Evolutionary conservation across 2,329 filamentous ascomycete species (phyloP), one percentile per base, ranked within the genome.

Genomic region (Colletotrichum phormii): DNA sequence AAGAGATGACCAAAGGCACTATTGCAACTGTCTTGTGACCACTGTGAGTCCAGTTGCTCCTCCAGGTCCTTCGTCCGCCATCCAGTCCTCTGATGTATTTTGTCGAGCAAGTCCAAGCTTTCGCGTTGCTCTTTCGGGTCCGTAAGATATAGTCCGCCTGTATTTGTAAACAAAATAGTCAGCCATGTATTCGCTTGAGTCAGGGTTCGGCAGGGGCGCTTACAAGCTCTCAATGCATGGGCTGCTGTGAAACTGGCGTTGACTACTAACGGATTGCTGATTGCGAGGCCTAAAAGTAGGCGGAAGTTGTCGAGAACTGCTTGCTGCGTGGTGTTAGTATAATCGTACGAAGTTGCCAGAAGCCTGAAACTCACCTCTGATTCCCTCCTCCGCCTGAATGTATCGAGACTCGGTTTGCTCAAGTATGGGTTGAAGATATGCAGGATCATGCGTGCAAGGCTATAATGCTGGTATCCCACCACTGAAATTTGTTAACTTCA

Each of bases 401-500:
- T 76, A 1, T 76, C 75, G 2, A 78, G 75, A 11, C 77, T 75
- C 1, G 77, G 77, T 22, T 74, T 75, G 58, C 77, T 78, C 1
- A 77, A 58, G 4, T 75, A 73, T 0, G 84, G 84, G 53, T 85
- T 80, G 57, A 85, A 83, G 5, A 84, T 82, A 1, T 78, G 78
- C 1, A 80, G 79, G 7, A 86, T 75, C 33, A 86, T 84, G 12
- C 79, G 77, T 0, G 82, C 77, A 12, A 85, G 78, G 63, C 83
- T 80, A 59, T 82, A 83, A 71, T 85, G 82, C 66, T 84, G 82
- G 57, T 83, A 77, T 0, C 81, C 84, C 2, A 82, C 80, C 1
- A 82, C 81, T 78, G 31, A 46, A n/a, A 24, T 6, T 42, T 42
- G 59, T 26, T n/a, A 12, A 29, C 37, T 15, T 26, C 13, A 8